A percentile compares a stretch with the other conserved stretches of the same genome.
These are phyloP conservation scores for Macrophomina pseudophaseolina DNA, from an alignment of 2,329 filamentous ascomycete genomes.

Conservation along the genomic window DNA sequence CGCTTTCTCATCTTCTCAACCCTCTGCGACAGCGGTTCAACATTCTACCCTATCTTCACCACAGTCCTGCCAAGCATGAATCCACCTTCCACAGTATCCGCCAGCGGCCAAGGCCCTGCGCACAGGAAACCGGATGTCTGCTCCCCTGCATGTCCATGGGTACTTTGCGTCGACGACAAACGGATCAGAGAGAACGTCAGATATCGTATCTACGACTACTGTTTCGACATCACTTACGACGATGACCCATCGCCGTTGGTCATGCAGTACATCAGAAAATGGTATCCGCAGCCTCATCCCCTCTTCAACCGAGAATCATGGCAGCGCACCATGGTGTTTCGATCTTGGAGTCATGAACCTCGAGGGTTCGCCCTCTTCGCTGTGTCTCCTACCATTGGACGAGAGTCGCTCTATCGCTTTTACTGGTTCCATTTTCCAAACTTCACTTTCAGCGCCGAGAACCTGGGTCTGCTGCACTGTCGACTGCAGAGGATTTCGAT, in stretches of 20 bases:
- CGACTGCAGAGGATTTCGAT: not conserved
- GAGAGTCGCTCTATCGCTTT: conserved; percentile 2
- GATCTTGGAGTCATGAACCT: conserved; percentile 7
- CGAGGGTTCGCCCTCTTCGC: not conserved
- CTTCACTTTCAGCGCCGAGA: not conserved
- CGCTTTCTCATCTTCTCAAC: not conserved
- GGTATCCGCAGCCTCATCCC: not conserved
- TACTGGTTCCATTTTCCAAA: conserved; percentile 17
- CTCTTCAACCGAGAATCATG: not conserved
- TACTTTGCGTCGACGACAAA: not conserved
- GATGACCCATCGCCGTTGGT: not conserved
- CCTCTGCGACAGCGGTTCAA: not conserved
- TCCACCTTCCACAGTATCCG: not conserved
- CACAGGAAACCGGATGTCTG: no score
- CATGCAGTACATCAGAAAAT: conserved; percentile 1
- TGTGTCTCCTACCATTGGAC: not conserved
- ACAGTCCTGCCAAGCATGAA: not conserved
- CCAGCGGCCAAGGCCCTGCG: no score
- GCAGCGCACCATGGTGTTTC: not conserved
- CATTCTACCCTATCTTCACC: not conserved
- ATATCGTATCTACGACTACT: conserved; percentile 10
- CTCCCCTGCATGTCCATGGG: no score
- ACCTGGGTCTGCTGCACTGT: not conserved
- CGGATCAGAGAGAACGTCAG: conserved; percentile 1
- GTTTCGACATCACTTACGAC: conserved; percentile 14